phyloP scores from a whole-genome alignment of 768 basidiomycete species.

The Kwoniella mangroviensis region DNA sequence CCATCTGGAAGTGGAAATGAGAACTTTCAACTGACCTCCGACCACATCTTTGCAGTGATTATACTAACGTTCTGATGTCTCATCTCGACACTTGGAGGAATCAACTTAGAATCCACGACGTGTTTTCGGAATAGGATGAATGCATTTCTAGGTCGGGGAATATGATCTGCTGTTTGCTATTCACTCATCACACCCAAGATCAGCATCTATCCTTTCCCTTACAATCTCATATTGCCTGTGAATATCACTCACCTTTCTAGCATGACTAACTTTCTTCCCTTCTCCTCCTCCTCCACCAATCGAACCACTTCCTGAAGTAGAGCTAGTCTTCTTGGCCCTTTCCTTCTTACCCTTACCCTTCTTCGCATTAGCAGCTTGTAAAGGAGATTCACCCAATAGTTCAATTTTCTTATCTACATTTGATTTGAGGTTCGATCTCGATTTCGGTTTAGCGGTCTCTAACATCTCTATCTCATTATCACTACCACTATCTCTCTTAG shows the following conservation, averaged over 20 bases:
- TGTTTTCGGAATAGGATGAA: conserved; percentile 81
- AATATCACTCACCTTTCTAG: conserved; percentile 48
- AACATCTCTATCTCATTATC: conserved; percentile 27
- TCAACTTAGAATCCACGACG: conserved; percentile 68
- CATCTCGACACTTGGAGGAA: conserved; percentile 65
- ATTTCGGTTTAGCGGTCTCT: conserved; percentile 37
- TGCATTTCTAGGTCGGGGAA: conserved; percentile 75
- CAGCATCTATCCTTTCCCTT: no score
- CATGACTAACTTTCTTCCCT: conserved; percentile 46
- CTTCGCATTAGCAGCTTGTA: background rate
- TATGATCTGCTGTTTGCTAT: conserved; percentile 61
- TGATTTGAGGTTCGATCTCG: background rate
- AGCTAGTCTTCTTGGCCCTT: conserved; percentile 4
- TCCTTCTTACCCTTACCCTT: conserved; percentile 18
- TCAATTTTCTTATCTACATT: background rate
- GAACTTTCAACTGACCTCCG: conserved; percentile 58
- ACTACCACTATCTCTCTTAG: background rate
- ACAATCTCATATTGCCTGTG: no score
- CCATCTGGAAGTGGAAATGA: no score
- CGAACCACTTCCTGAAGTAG: background rate
- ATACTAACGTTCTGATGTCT: conserved; percentile 76
- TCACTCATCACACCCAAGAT: background rate
- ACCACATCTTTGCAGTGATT: conserved; percentile 74
- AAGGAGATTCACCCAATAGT: conserved; percentile 4
- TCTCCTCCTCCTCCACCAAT: conserved; percentile 3